These are phyloP conservation scores for peach (Prunus persica) DNA, from an alignment of 306 rosid genomes.

Conservation along the genomic window DNA sequence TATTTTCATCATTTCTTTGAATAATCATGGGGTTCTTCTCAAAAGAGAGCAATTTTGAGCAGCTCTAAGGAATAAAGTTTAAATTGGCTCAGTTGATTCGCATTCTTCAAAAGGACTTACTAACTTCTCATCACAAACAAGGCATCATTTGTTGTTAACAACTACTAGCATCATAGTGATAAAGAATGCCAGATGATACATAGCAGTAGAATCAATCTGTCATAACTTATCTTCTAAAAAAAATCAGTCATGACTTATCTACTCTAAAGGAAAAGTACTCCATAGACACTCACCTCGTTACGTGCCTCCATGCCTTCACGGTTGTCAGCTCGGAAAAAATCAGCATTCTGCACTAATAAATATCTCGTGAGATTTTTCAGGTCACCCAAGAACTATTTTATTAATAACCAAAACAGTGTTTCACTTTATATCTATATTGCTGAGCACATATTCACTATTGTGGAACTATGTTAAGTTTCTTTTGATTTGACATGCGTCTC, in stretches of 20 bases:
- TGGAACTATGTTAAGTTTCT: neutral
- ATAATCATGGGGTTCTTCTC: neutral
- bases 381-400: neutral
- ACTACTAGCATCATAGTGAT: neutral
- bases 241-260: neutral
- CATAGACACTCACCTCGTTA: slow-evolving; percentile 71
- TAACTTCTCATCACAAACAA: slow-evolving; percentile 1
- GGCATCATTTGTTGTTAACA: neutral
- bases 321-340: slow-evolving; percentile 94
- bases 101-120: neutral
- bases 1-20: neutral
- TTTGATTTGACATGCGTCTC: neutral
- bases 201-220: neutral
- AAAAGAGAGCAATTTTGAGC: neutral
- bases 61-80: neutral
- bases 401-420: neutral
- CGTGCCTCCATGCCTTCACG: slow-evolving; percentile 98
- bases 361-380: slow-evolving; percentile 7
- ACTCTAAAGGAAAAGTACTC: slow-evolving; percentile 20
- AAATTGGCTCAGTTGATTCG: neutral
- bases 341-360: slow-evolving; percentile 75
- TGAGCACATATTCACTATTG: neutral
- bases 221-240: slow-evolving; percentile 15
- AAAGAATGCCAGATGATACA: neutral
- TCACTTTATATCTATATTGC: neutral